Evolutionary conservation across 202 grass and related monocot species (phyloP).

Genomic region (Hordeum pubiflorum): DNA sequence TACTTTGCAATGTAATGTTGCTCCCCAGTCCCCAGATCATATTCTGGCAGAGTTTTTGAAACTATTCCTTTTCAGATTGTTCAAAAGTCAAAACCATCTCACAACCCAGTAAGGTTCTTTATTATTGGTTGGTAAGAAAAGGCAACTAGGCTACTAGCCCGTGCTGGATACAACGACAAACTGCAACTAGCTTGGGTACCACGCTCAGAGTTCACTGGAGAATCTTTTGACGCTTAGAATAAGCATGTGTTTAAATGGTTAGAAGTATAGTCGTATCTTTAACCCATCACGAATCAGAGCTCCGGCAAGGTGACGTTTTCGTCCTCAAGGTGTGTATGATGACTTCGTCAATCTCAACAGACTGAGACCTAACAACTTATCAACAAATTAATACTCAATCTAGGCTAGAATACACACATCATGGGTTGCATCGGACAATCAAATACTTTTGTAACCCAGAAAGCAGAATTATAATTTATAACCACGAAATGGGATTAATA

Average conservation of each 20-base stretch:
- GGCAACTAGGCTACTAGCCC: neutral
- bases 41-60: neutral
- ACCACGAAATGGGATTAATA: neutral
- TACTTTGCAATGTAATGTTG: too few relatives aligned
- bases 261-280: too few relatives aligned
- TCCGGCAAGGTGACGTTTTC: too few relatives aligned
- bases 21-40: too few relatives aligned
- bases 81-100: neutral
- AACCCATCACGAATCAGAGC: too few relatives aligned
- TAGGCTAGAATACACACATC: too few relatives aligned
- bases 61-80: neutral
- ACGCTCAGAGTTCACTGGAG: neutral
- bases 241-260: too few relatives aligned
- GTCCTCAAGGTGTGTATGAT: too few relatives aligned
- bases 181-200: neutral
- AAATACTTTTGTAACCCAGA: neutral
- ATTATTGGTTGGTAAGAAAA: too few relatives aligned
- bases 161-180: neutral
- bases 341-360: too few relatives aligned
- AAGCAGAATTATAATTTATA: neutral
- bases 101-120: neutral
- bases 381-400: too few relatives aligned
- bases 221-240: neutral
- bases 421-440: neutral
- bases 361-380: too few relatives aligned